Conservation (phyloP, 768 basidiomycete species). For the Xerocomus brunneocitrinus region DNA sequence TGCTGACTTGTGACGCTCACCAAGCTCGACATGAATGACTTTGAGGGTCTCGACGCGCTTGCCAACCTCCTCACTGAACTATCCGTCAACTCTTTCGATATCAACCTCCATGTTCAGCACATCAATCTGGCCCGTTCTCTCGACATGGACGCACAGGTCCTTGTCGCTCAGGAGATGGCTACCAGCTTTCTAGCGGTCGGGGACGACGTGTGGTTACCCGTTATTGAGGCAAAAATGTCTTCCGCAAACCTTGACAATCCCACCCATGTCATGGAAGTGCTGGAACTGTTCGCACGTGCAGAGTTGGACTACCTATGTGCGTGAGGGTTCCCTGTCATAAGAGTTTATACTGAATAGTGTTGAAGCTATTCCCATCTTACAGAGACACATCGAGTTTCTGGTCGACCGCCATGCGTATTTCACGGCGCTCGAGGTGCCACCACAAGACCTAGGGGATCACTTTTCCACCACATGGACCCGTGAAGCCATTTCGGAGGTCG, state of each 20-base stretch:
- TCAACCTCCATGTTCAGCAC: conserved; percentile 63
- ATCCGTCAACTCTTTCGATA: conserved; percentile 54
- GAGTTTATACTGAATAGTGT: conserved; percentile 16
- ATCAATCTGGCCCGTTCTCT: conserved; percentile 55
- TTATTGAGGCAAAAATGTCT: conserved; percentile 53
- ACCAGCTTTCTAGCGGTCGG: conserved; percentile 57
- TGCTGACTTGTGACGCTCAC: no score
- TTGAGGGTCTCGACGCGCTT: conserved; percentile 59
- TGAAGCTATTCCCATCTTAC: conserved; percentile 71
- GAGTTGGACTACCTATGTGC: conserved; percentile 77
- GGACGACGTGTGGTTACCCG: conserved; percentile 71
- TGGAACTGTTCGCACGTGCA: conserved; percentile 61
- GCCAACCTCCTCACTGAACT: conserved; percentile 55
- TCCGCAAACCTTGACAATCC: conserved; percentile 47
- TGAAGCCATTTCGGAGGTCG: conserved; percentile 47
- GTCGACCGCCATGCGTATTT: conserved; percentile 36
- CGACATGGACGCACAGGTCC: conserved; percentile 55
- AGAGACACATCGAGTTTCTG: conserved; percentile 63
- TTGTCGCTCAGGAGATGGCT: conserved; percentile 63
- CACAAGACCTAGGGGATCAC: conserved; percentile 49
- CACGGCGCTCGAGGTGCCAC: conserved; percentile 34
- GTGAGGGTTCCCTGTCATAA: conserved; percentile 28
- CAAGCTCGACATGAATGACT: conserved; percentile 46
- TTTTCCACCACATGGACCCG: conserved; percentile 65
- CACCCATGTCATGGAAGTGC: conserved; percentile 49